Evolutionary conservation across 257 asterid genomes (phyloP).

Genomic region (Verbascum thapsus): DNA sequence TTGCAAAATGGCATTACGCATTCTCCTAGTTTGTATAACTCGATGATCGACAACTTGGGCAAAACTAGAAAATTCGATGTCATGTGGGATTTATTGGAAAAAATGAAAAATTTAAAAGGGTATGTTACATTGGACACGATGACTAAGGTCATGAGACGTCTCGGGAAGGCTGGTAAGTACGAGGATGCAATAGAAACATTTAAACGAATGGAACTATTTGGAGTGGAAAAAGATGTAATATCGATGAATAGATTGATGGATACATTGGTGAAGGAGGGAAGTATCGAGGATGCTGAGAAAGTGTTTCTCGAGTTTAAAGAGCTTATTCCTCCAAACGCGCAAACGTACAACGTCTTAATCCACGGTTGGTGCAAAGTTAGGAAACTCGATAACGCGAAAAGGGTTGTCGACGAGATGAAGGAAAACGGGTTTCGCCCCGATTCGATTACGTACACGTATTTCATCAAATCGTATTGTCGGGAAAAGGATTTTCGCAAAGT

Average conservation of each 20-base stretch:
- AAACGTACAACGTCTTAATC: constrained; percentile 64
- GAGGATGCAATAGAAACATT: constrained; percentile 67
- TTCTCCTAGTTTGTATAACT: constrained; percentile 57
- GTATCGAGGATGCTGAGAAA: constrained; percentile 74
- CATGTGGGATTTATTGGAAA: constrained; percentile 76
- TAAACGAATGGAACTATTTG: constrained; percentile 43
- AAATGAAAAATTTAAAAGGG: constrained; percentile 63
- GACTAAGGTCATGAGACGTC: constrained; percentile 65
- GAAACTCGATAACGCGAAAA: constrained; percentile 63
- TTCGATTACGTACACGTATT: constrained; percentile 55
- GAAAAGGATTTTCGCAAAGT: constrained; percentile 81
- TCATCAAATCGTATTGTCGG: constrained; percentile 67
- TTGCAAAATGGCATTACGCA: constrained; percentile 36
- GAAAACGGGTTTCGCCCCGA: constrained; percentile 57
- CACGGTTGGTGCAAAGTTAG: constrained; percentile 89
- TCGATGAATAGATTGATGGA: constrained; percentile 57
- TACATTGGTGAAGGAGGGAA: constrained; percentile 66
- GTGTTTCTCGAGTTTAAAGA: constrained; percentile 50
- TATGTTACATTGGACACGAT: constrained; percentile 60
- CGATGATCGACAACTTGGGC: constrained; percentile 78
- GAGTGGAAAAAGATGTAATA: constrained; percentile 46
- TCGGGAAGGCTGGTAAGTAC: constrained; percentile 62
- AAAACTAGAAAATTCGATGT: constrained; percentile 56
- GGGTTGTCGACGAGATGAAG: constrained; percentile 58
- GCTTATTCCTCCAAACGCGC: constrained; percentile 44